Conservation (phyloP, 2,329 filamentous ascomycete genomes). For the Neurospora sp. region DNA sequence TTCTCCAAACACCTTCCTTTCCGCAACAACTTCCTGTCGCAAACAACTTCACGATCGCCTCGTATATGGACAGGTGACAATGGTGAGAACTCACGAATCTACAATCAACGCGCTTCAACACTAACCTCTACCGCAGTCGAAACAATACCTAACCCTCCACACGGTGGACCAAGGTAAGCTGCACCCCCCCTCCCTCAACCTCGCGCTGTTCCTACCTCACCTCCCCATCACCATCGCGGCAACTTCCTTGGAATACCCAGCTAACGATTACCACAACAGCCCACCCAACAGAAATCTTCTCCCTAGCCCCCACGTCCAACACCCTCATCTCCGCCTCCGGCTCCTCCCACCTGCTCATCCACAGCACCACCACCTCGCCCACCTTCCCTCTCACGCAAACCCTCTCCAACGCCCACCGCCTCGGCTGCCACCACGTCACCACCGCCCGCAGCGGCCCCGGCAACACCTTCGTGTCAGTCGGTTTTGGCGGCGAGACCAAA, state of each 20-base stretch:
- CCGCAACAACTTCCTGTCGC: neutral
- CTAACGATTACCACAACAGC: conserved; percentile 35
- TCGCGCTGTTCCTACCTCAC: no score
- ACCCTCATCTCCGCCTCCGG: conserved; percentile 78
- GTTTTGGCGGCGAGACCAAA: conserved; percentile 82
- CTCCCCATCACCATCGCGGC: no score
- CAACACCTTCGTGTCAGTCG: conserved; percentile 66
- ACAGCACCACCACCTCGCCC: conserved; percentile 63
- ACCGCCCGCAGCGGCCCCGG: conserved; percentile 51
- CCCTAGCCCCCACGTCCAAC: conserved; percentile 63
- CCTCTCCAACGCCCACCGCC: conserved; percentile 67
- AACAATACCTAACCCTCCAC: conserved; percentile 93
- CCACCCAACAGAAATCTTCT: conserved; percentile 77
- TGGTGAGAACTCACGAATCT: conserved; percentile 21
- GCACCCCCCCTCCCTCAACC: conserved; percentile 17
- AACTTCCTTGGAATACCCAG: no score
- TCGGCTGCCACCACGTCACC: conserved; percentile 85
- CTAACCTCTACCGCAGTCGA: conserved; percentile 55
- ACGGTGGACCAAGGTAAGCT: conserved; percentile 72
- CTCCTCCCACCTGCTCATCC: conserved; percentile 68
- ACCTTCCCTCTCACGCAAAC: conserved; percentile 72
- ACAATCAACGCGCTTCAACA: neutral
- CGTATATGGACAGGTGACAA: conserved; percentile 28
- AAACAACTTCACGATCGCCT: conserved; percentile 12
- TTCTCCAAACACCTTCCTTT: conserved; percentile 6